A percentile compares a stretch with the other conserved stretches of the same genome.
phyloP scores from a whole-genome alignment of 257 asterid species.

The Cynanchum wilfordii region DNA sequence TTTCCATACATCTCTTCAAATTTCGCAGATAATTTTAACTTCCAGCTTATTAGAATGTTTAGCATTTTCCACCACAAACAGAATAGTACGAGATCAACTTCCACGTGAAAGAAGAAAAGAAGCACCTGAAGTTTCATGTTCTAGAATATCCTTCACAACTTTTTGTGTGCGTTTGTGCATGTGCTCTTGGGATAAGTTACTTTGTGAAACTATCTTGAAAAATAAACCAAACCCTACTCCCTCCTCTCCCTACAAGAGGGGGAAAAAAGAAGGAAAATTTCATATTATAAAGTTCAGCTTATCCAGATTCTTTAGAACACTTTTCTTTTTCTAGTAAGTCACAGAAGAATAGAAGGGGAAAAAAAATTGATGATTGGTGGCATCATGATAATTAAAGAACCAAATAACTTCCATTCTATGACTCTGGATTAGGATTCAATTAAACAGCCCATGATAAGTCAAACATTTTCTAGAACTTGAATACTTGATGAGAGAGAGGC shows the following conservation, averaged over 20 bases:
- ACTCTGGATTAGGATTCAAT: background rate
- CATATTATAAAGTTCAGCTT: too few relatives aligned
- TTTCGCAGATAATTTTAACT: background rate
- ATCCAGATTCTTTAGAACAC: too few relatives aligned
- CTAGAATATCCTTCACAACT: background rate
- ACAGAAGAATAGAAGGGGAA: background rate
- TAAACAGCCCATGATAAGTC: background rate
- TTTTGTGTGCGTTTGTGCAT: background rate
- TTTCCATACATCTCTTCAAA: background rate
- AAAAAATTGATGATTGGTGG: background rate
- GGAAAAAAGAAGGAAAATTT: too few relatives aligned
- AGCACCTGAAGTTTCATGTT: background rate
- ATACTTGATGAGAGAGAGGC: background rate
- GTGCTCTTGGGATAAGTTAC: background rate
- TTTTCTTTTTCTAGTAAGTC: too few relatives aligned
- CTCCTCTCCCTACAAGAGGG: background rate
- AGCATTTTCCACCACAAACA: background rate
- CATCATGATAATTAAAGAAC: background rate
- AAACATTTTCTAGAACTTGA: background rate
- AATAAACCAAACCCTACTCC: background rate
- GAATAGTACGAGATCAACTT: background rate
- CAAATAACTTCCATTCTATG: background rate
- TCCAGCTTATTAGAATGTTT: background rate
- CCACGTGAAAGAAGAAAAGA: background rate
- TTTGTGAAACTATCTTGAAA: background rate